Conservation (phyloP, 768 basidiomycete genomes). For the Podaxis sp. region DNA sequence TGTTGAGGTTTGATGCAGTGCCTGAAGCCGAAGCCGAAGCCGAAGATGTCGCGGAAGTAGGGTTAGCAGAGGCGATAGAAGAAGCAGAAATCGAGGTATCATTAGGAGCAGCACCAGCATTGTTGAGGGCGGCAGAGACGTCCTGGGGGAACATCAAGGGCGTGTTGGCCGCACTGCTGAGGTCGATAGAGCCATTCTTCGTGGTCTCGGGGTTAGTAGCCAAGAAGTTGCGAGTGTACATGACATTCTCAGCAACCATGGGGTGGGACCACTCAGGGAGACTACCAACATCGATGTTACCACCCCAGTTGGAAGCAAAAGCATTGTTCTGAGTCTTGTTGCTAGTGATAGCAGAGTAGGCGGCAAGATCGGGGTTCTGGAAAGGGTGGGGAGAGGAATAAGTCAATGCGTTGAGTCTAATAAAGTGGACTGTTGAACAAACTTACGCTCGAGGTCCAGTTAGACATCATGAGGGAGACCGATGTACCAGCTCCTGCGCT, state of each 20-base stretch:
- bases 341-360: conserved; percentile 52
- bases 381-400: not conserved
- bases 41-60: conserved; percentile 20
- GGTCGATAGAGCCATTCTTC: conserved; percentile 49
- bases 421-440: not conserved
- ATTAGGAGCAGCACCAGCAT: conserved; percentile 19
- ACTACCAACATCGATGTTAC: conserved; percentile 52
- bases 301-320: conserved; percentile 57
- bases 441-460: conserved; percentile 43
- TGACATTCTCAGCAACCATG: conserved; percentile 54
- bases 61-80: conserved; percentile 21
- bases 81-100: conserved; percentile 23
- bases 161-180: conserved; percentile 37
- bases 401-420: conserved; percentile 2
- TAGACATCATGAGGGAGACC: conserved; percentile 51
- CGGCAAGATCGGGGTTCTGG: conserved; percentile 54
- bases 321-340: conserved; percentile 47
- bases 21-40: conserved; percentile 21
- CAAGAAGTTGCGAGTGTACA: conserved; percentile 46
- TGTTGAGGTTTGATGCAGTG: conserved; percentile 23
- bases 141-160: conserved; percentile 64
- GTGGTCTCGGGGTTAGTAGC: conserved; percentile 50
- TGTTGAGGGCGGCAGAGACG: conserved; percentile 43
- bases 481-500: conserved; percentile 43
- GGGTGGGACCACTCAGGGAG: conserved; percentile 56